Base-by-base conservation (phyloP, 2,329 filamentous ascomycete genomes). In the Exophiala phaeomuriformis region DNA sequence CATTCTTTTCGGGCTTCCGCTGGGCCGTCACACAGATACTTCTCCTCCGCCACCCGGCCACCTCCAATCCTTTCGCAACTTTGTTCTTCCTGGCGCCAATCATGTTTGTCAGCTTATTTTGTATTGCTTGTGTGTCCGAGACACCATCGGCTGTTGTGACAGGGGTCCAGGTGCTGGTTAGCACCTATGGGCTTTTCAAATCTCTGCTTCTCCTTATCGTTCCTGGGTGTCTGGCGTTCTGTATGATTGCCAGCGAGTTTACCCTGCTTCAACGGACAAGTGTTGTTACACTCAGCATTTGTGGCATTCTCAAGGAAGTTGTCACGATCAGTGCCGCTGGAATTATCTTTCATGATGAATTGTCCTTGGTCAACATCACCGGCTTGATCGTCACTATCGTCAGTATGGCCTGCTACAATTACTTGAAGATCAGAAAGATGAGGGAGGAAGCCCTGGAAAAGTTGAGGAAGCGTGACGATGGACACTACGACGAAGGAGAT, bases 21-120 rank as follows among this genome's bases (percentile, higher is more conserved):
- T 98, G 93, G 93, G 88, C 83, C n/a, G 75, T 98, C n/a, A 97
- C 93, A 0, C 93, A 98, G 68, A 95, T 98, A 56, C 81, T 98
- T 3, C 81, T 98, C 4, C 81, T 97, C 30, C 86, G 90, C 63
- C 95, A 96, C 70, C 90, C 90, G 1, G 90, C 93, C 19, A 98
- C 93, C 0, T 88, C 88, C 42, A 98, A 98, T 66, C 93, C 93
- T 0, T 97, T 98, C 70, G 91, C 89, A 9, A 94, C 88, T 63
- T 95, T 98, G 62, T 96, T 97, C 73, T 96, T 90, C 72, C 82
- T 98, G n/a, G 90, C 90, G 0, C 93, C 93, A 1, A 81, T 96
- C 71, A 98, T 98, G 93, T 98, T 98, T 66, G 42, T 86, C 59
- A 85, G 85, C 19, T 78, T 98, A 31, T 75, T 94, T 48, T 64